These are phyloP conservation scores for Xylariaceae sp. DNA, from an alignment of 2,329 filamentous ascomycete genomes.

Conservation along the genomic window DNA sequence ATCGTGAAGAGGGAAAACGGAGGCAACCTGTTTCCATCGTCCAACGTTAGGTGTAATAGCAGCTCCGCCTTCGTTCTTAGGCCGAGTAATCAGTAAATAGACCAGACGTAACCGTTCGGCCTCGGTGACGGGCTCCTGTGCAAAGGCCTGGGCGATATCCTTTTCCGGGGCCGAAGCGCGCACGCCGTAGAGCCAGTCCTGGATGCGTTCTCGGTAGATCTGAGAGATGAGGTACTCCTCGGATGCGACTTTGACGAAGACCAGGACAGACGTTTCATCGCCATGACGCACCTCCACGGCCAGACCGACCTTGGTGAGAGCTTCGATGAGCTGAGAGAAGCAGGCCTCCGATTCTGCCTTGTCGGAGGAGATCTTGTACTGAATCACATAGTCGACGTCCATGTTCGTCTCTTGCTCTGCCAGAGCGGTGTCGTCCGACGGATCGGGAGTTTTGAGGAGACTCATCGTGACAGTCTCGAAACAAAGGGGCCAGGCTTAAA, in stretches of 20 bases:
- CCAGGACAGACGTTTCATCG: slow-evolving; percentile 65
- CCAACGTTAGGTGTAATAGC: slow-evolving; percentile 66
- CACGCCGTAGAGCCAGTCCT: slow-evolving; percentile 91
- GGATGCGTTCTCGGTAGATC: slow-evolving; percentile 79
- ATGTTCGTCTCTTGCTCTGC: slow-evolving; percentile 30
- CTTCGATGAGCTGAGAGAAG: slow-evolving; percentile 72
- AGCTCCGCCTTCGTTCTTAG: slow-evolving; percentile 69
- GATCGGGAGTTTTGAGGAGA: slow-evolving; percentile 25
- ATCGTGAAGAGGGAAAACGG: slow-evolving; percentile 76
- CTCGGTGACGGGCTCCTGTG: slow-evolving; percentile 73
- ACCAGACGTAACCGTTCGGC: slow-evolving; percentile 84
- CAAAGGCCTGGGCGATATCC: slow-evolving; percentile 62
- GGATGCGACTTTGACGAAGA: slow-evolving; percentile 79
- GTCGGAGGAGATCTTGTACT: slow-evolving; percentile 65
- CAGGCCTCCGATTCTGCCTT: slow-evolving; percentile 63
- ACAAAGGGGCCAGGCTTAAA: no score
- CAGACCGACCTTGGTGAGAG: slow-evolving; percentile 73
- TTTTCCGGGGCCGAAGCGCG: slow-evolving; percentile 69
- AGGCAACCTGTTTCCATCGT: slow-evolving; percentile 67
- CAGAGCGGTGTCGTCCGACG: slow-evolving; percentile 26
- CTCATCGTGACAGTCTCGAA: slow-evolving; percentile 22
- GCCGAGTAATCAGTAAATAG: slow-evolving; percentile 75
- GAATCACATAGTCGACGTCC: slow-evolving; percentile 83
- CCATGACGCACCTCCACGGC: slow-evolving; percentile 82
- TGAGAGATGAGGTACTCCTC: slow-evolving; percentile 69